Percentiles rank a stretch among this genome's conserved stretches.
Conservation (phyloP, 352 stramenopile genomes). For the Phytophthora rubi region DNA sequence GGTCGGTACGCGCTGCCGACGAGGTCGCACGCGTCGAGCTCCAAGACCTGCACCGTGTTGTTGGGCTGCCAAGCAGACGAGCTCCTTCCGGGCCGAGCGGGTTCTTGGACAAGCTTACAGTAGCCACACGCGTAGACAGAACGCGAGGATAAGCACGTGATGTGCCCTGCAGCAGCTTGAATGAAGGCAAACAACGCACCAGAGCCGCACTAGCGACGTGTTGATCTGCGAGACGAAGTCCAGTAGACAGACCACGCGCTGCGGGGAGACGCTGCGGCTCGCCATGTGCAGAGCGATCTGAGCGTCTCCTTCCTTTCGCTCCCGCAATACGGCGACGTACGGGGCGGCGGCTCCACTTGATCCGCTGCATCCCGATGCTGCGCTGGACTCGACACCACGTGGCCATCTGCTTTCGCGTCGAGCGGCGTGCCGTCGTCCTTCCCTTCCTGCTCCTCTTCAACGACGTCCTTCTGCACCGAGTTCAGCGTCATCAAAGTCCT, state of each 20-base stretch:
- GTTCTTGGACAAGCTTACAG: constrained; percentile 52
- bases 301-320: constrained; percentile 6
- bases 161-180: constrained; percentile 25
- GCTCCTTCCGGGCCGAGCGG: constrained; percentile 49
- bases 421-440: not conserved
- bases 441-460: constrained; percentile 12
- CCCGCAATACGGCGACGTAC: constrained; percentile 20
- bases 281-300: constrained; percentile 29
- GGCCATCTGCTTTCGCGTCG: constrained; percentile 20
- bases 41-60: constrained; percentile 64
- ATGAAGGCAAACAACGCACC: constrained; percentile 20
- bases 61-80: constrained; percentile 55
- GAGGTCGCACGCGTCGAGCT: constrained; percentile 60
- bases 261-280: constrained; percentile 20
- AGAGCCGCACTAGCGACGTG: constrained; percentile 39
- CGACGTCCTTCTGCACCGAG: not conserved
- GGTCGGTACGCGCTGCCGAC: constrained; percentile 60
- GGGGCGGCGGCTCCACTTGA: constrained; percentile 11
- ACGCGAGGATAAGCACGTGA: constrained; percentile 20
- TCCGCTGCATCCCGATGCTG: constrained; percentile 7
- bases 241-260: constrained; percentile 28
- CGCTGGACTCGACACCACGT: not conserved
- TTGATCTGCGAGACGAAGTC: constrained; percentile 41
- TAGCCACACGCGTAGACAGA: constrained; percentile 7
- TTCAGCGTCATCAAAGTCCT: not conserved